Evolutionary conservation across 441 rosid species (phyloP).

Genomic region (Jatropha podagrica): DNA sequence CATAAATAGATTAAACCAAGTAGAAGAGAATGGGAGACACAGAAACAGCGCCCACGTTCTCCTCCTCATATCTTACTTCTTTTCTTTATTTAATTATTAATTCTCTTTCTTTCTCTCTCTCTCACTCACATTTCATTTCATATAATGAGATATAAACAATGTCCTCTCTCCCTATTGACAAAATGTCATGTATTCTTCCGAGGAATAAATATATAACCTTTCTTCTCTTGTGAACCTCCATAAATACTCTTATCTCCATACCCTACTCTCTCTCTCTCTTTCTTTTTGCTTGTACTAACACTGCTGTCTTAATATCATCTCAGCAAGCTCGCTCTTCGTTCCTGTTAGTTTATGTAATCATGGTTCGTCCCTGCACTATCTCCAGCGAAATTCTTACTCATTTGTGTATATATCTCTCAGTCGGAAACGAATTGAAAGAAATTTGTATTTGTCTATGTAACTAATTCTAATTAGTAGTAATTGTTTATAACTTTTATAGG

Average conservation of each 20-base stretch:
- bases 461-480: too few relatives aligned
- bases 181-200: conserved; percentile 41
- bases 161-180: conserved; percentile 28
- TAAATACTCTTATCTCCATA: conserved; percentile 55
- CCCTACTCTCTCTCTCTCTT: conserved; percentile 33
- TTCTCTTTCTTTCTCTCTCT: conserved; percentile 17
- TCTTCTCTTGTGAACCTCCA: conserved; percentile 63
- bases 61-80: conserved; percentile 40
- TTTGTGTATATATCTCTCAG: too few relatives aligned
- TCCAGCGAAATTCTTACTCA: background rate
- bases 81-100: background rate
- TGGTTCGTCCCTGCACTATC: conserved; percentile 41
- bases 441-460: too few relatives aligned
- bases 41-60: conserved; percentile 92
- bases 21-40: conserved; percentile 62
- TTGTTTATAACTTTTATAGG: conserved; percentile 29
- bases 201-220: conserved; percentile 55
- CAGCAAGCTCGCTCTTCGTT: conserved; percentile 14
- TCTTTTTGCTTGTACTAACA: conserved; percentile 14
- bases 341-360: conserved; percentile 38
- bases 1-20: conserved; percentile 37
- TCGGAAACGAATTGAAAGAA: too few relatives aligned
- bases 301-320: conserved; percentile 30
- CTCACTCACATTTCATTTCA: background rate
- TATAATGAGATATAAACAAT: background rate